These are phyloP conservation scores for Citeromyces hawaiiensis DNA, from an alignment of 1,139 yeast species.

Conservation along the genomic window DNA sequence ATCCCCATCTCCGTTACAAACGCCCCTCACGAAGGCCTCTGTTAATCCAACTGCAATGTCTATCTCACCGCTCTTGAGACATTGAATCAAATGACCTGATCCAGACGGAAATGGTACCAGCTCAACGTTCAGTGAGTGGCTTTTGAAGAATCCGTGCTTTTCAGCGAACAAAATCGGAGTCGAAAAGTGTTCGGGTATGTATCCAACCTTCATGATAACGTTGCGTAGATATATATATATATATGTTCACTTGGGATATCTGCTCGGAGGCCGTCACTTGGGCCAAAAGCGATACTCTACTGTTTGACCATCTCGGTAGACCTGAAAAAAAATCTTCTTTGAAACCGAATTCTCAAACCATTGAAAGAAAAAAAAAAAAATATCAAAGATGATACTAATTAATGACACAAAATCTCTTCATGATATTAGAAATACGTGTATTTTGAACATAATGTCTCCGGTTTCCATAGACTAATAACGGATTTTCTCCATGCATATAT, in stretches of 20 bases:
- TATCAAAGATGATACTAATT: too few relatives aligned
- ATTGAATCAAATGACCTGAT: slow-evolving; percentile 73
- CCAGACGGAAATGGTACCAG: slow-evolving; percentile 76
- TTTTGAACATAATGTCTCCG: too few relatives aligned
- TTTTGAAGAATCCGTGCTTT: slow-evolving; percentile 38
- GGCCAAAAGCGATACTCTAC: too few relatives aligned
- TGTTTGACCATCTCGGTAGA: too few relatives aligned
- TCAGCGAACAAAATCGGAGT: slow-evolving; percentile 74
- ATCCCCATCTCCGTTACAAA: slow-evolving; percentile 51
- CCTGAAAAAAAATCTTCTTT: too few relatives aligned
- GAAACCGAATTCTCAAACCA: too few relatives aligned
- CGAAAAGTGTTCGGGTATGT: slow-evolving; percentile 84
- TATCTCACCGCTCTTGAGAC: slow-evolving; percentile 48
- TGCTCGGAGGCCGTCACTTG: too few relatives aligned
- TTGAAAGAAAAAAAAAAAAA: too few relatives aligned
- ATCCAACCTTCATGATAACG: slow-evolving; percentile 44
- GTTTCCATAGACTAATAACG: too few relatives aligned
- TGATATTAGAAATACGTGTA: too few relatives aligned
- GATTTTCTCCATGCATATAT: too few relatives aligned
- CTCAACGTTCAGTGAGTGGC: slow-evolving; percentile 35
- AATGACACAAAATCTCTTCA: too few relatives aligned
- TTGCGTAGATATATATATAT: neutral
- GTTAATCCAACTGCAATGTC: slow-evolving; percentile 82
- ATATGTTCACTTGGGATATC: neutral
- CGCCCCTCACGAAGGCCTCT: slow-evolving; percentile 79